Conservation (phyloP, 2,329 filamentous ascomycete genomes). For the Penicillium oxalicum region DNA sequence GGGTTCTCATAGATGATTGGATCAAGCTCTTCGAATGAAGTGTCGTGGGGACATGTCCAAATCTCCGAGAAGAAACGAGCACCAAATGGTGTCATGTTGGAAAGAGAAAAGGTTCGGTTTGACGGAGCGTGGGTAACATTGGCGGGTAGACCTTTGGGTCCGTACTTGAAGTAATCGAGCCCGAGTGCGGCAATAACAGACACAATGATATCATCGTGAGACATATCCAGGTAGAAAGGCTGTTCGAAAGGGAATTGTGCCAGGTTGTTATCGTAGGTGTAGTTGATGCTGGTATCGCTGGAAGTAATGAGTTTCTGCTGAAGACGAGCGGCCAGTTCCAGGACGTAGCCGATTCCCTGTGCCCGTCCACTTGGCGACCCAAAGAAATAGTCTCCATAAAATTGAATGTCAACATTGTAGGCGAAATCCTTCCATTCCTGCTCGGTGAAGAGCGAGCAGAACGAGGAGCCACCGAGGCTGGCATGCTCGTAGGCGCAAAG, state of each 20-base stretch:
- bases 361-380: constrained; percentile 49
- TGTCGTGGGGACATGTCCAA: constrained; percentile 43
- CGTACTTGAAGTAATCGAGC: constrained; percentile 47
- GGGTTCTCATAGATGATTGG: constrained; percentile 34
- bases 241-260: constrained; percentile 44
- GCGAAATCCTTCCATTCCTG: constrained; percentile 53
- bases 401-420: constrained; percentile 49
- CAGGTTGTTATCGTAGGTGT: constrained; percentile 43
- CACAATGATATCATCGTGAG: constrained; percentile 50
- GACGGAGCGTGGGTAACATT: constrained; percentile 34
- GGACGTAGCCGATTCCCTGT: constrained; percentile 49
- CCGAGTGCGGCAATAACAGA: constrained; percentile 48
- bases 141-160: constrained; percentile 21
- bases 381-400: constrained; percentile 41
- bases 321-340: constrained; percentile 48
- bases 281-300: constrained; percentile 50
- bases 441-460: constrained; percentile 50
- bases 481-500: constrained; percentile 52
- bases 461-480: constrained; percentile 47
- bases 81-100: constrained; percentile 50
- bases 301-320: constrained; percentile 42
- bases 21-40: constrained; percentile 21
- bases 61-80: constrained; percentile 52
- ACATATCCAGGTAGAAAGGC: constrained; percentile 50
- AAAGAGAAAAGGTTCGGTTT: constrained; percentile 46